phyloP scores from a whole-genome alignment of 768 basidiomycete genomes.

The Gyrodon lividus region DNA sequence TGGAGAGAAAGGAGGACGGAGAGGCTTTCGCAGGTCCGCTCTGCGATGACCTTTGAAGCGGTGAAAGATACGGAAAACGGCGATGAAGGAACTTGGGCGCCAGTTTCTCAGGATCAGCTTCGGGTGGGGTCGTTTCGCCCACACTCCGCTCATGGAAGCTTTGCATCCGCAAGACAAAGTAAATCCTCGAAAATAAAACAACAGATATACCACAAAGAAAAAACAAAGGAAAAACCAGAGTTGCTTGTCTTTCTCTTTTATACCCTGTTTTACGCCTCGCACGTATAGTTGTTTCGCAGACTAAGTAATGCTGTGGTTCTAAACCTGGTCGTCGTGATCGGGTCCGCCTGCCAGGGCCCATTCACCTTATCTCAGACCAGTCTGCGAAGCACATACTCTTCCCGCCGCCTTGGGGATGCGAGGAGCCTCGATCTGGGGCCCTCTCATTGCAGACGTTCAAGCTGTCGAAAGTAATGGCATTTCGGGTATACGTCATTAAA shows the following conservation, averaged over 20 bases:
- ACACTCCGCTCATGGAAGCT: conserved; percentile 4
- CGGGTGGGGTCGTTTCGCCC: background rate
- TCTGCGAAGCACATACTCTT: too few species aligned
- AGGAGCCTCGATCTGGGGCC: background rate
- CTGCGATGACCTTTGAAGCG: conserved; percentile 22
- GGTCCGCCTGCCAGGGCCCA: too few species aligned
- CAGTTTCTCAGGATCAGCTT: conserved; percentile 29
- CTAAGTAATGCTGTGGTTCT: too few species aligned
- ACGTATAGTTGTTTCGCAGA: too few species aligned
- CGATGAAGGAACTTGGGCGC: conserved; percentile 4
- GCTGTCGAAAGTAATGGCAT: background rate
- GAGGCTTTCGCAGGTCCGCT: conserved; percentile 6
- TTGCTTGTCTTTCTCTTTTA: background rate
- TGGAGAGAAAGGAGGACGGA: conserved; percentile 33
- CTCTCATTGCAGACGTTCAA: background rate
- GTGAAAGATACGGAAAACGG: conserved; percentile 5
- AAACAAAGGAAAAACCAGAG: background rate
- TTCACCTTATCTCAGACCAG: too few species aligned
- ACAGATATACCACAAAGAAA: background rate
- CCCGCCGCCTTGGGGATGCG: too few species aligned
- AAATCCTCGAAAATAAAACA: background rate
- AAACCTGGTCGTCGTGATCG: too few species aligned
- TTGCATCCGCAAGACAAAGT: background rate
- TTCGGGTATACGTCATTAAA: background rate
- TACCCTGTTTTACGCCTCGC: background rate